A percentile compares a stretch with the other conserved stretches of the same genome.
phyloP scores from a whole-genome alignment of 1,284 basidiomycete genomes.

The Apiotrichum mycotoxinovorans region DNA sequence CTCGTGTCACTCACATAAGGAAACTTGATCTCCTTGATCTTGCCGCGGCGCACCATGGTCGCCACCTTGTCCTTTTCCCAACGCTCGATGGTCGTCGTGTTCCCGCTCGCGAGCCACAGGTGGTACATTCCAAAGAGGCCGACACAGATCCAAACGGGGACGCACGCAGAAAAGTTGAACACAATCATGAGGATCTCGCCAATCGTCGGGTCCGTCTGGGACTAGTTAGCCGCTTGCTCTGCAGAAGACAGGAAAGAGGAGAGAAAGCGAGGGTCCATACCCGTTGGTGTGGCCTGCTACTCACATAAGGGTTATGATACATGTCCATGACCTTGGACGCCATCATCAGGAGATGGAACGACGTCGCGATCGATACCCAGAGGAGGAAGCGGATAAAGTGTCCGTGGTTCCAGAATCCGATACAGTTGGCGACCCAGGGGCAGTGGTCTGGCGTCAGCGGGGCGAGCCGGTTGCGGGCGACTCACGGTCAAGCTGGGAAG shows the following conservation, averaged over 20 bases:
- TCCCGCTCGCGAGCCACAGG: constrained; percentile 71
- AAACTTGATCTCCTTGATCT: constrained; percentile 83
- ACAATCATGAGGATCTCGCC: constrained; percentile 77
- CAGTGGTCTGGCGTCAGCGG: constrained; percentile 71
- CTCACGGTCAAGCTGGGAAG: constrained; percentile 35
- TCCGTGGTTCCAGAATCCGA: constrained; percentile 83
- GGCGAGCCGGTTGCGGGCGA: not conserved
- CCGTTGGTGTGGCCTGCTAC: constrained; percentile 6
- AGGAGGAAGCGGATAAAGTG: constrained; percentile 90
- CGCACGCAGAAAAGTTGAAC: constrained; percentile 78
- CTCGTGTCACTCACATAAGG: constrained; percentile 69
- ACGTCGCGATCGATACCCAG: constrained; percentile 71
- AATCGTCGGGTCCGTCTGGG: constrained; percentile 65
- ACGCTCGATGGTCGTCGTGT: constrained; percentile 92
- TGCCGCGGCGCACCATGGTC: constrained; percentile 76
- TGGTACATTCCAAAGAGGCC: constrained; percentile 90
- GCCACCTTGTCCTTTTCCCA: constrained; percentile 97
- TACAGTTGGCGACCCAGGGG: constrained; percentile 52
- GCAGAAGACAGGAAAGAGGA: not conserved
- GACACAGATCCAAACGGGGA: constrained; percentile 80
- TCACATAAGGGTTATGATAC: constrained; percentile 45
- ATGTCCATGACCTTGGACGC: constrained; percentile 60
- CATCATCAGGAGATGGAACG: constrained; percentile 77
- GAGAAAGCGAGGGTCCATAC: too few relatives aligned
- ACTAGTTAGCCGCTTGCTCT: not conserved